Percentiles rank a stretch among this genome's conserved stretches.
Conservation (phyloP, 2,329 filamentous ascomycete species). For the Calonectria pteridis region DNA sequence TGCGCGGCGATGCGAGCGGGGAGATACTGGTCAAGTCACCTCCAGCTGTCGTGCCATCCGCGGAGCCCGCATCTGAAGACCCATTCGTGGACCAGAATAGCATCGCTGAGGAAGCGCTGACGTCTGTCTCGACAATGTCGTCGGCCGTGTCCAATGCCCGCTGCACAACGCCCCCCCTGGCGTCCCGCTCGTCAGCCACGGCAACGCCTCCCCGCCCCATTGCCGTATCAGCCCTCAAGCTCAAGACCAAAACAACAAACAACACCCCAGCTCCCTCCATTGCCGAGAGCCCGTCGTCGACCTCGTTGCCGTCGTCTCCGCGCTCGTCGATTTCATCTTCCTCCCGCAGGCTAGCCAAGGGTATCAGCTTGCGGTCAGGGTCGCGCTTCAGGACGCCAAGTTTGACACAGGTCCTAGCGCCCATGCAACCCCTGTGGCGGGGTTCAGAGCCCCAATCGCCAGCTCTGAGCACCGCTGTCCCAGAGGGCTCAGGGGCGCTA, state of each 20-base stretch:
- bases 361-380: slow-evolving; percentile 45
- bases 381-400: slow-evolving; percentile 39
- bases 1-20: slow-evolving; percentile 1
- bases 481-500: slow-evolving; percentile 25
- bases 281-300: slow-evolving; percentile 18
- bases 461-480: background rate
- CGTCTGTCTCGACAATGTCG: slow-evolving; percentile 35
- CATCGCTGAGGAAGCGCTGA: slow-evolving; percentile 38
- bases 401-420: slow-evolving; percentile 45
- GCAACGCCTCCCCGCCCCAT: slow-evolving; percentile 33
- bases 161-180: slow-evolving; percentile 34
- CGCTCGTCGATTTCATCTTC: slow-evolving; percentile 41
- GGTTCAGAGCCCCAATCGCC: slow-evolving; percentile 33
- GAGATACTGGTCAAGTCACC: slow-evolving; percentile 3
- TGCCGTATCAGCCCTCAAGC: slow-evolving; percentile 27
- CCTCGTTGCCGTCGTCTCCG: slow-evolving; percentile 38
- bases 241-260: slow-evolving; percentile 30
- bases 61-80: slow-evolving; percentile 35
- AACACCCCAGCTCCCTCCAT: slow-evolving; percentile 28
- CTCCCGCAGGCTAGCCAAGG: slow-evolving; percentile 43
- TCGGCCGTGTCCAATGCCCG: slow-evolving; percentile 43
- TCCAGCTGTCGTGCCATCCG: slow-evolving; percentile 29
- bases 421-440: slow-evolving; percentile 43
- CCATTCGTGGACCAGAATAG: slow-evolving; percentile 43
- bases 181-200: slow-evolving; percentile 31